Evolutionary conservation across 257 asterid genomes (phyloP).

Genomic region (Linaria vulgaris): DNA sequence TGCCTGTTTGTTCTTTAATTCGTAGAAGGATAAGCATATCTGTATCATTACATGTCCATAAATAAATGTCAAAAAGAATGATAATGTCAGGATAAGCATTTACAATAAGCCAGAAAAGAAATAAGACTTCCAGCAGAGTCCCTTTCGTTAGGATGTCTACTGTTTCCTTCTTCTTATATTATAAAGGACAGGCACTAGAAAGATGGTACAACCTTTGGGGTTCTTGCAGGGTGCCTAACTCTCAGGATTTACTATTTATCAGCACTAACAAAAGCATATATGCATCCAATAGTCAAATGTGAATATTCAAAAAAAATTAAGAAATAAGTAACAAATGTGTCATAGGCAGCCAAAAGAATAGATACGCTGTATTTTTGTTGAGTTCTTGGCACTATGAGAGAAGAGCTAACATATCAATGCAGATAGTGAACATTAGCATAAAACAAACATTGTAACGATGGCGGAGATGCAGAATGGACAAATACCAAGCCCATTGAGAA

Average conservation of each 20-base stretch:
- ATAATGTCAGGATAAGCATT: slow-evolving; percentile 1
- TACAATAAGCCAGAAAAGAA: not conserved
- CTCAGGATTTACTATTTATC: not conserved
- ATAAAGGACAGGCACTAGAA: not conserved
- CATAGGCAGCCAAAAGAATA: not conserved
- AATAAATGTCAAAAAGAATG: slow-evolving; percentile 18
- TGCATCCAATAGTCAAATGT: not conserved
- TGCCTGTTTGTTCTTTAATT: slow-evolving; percentile 83
- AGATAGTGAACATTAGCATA: not conserved
- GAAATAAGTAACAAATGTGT: not conserved
- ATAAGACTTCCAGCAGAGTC: slow-evolving; percentile 2
- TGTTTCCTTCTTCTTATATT: slow-evolving; percentile 3
- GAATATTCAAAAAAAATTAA: not conserved
- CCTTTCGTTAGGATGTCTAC: not conserved
- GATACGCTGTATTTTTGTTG: not conserved
- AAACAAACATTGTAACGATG: not conserved
- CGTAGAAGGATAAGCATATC: slow-evolving; percentile 87
- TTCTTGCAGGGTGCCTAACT: not conserved
- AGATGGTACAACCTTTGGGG: not conserved
- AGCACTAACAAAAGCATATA: not conserved
- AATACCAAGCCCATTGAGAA: not conserved
- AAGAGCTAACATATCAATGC: not conserved
- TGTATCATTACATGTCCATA: slow-evolving; percentile 36
- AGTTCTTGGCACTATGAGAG: not conserved
- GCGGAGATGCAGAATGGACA: not conserved